Evolutionary conservation across 2,329 filamentous ascomycete species (phyloP), one percentile per base, ranked within the genome.

Genomic region (Penicillium vulpinum): DNA sequence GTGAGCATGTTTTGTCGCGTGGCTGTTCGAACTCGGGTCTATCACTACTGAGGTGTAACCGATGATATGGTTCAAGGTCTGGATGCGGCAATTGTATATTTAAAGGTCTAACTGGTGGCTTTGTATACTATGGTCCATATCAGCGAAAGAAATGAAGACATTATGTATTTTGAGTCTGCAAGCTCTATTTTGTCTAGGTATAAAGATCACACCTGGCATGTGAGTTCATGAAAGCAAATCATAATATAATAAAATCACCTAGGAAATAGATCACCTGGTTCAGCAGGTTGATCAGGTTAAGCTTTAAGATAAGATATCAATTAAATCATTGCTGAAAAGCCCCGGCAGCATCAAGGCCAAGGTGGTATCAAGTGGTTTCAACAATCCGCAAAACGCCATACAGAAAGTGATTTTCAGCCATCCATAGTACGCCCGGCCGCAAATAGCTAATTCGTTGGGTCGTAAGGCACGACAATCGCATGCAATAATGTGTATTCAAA

Each of bases 381-480:
- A 26, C 24, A 55, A 31, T 45, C 24, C 9, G 15, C 21, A 41
- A 53, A 60, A 52, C 36, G 44, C 56, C 58, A 41, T 43, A 58
- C 33, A 44, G 31, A 26, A 28, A 47, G 18, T 41, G 16, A 40
- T 33, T 45, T 18, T 38, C 33, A 38, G 24, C 26, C 35, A 56
- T 50, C 33, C 48, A 31, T 49, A 41, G 44, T 53, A 59, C 57
- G 54, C 59, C 58, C 18, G 51, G 36, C 29, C 45, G 47, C 21
- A 44, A 35, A 26, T 35, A 51, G 51, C 48, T 28, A 39, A 39
- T 41, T 10, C 24, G 13, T 39, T 33, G 52, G 35, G 38, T 60
- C 50, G 40, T 58, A 56, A 54, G 46, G 29, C 54, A 53, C 58
- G 35, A 43, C 13, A 55, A 58, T 55, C 54, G 39, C 51, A 39